Conservation (phyloP, 768 basidiomycete species). For the Rhodotorula babjevae region DNA sequence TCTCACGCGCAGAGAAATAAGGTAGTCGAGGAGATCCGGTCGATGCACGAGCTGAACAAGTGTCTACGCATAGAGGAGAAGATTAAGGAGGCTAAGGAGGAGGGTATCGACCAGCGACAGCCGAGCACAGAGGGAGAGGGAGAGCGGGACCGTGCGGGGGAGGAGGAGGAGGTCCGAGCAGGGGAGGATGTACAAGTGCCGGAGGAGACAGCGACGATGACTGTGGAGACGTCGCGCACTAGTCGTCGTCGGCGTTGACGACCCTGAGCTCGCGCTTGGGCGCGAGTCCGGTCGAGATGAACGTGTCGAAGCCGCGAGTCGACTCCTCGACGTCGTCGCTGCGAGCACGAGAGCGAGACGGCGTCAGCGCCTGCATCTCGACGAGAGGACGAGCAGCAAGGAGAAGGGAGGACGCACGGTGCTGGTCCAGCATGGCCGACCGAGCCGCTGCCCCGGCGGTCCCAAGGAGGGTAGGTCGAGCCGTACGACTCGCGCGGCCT, state of each 20-base stretch:
- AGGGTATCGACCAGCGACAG: neutral
- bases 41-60: neutral
- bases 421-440: neutral
- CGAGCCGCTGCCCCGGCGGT: neutral
- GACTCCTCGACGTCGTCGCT: conserved; percentile 24
- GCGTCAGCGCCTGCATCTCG: too few relatives aligned
- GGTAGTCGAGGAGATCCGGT: too few relatives aligned
- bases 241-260: conserved; percentile 23
- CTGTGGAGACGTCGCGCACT: too few relatives aligned
- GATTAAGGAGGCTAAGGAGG: neutral
- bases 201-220: too few relatives aligned
- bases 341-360: too few relatives aligned
- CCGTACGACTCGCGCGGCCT: neutral
- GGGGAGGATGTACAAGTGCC: too few relatives aligned
- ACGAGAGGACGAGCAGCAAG: too few relatives aligned
- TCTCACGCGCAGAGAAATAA: too few relatives aligned
- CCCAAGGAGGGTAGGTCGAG: neutral
- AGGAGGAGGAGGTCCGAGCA: too few relatives aligned
- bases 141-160: too few relatives aligned
- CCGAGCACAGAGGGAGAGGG: neutral
- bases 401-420: neutral
- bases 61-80: neutral
- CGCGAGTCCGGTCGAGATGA: neutral
- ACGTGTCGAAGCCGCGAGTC: conserved; percentile 3
- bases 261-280: conserved; percentile 19